phyloP scores from a whole-genome alignment of 805 yeast genomes.

The Starmerella ratchasimensis region DNA sequence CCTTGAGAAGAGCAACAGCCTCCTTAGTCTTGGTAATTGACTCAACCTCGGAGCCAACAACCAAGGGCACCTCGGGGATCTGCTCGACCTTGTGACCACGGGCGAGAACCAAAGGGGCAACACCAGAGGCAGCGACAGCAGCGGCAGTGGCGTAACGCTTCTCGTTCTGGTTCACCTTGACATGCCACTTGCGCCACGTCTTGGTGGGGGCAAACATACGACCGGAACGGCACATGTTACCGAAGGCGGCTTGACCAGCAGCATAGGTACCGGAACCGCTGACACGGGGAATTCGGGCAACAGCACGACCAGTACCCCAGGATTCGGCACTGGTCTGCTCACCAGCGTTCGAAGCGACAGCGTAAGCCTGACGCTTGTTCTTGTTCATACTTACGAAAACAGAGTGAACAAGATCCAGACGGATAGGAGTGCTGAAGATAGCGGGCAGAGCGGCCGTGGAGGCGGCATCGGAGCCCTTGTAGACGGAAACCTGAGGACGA shows the following conservation, averaged over 20 bases:
- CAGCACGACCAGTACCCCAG: slow-evolving; percentile 99
- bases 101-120: slow-evolving; percentile 94
- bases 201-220: slow-evolving; percentile 99
- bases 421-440: slow-evolving; percentile 98
- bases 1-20: slow-evolving; percentile 95
- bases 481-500: slow-evolving; percentile 96
- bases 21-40: slow-evolving; percentile 93
- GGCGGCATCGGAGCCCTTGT: slow-evolving; percentile 77
- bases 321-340: slow-evolving; percentile 99
- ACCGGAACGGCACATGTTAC: slow-evolving; percentile 99
- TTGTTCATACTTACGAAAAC: slow-evolving; percentile 97
- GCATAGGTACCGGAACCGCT: slow-evolving; percentile 99
- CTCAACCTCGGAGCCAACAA: slow-evolving; percentile 87
- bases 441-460: slow-evolving; percentile 89
- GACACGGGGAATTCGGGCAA: slow-evolving; percentile 99
- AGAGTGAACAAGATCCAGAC: slow-evolving; percentile 98
- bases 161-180: slow-evolving; percentile 99
- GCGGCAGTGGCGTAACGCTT: slow-evolving; percentile 99
- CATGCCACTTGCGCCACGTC: slow-evolving; percentile 99
- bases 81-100: slow-evolving; percentile 99
- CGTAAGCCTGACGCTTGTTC: slow-evolving; percentile 99
- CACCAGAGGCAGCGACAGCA: slow-evolving; percentile 98
- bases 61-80: slow-evolving; percentile 96
- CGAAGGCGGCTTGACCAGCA: slow-evolving; percentile 99
- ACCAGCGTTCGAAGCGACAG: slow-evolving; percentile 98